Percentiles rank a stretch among this genome's conserved stretches.
Conservation (phyloP, 139 green algal species). For the Nannochloris sp. region DNA sequence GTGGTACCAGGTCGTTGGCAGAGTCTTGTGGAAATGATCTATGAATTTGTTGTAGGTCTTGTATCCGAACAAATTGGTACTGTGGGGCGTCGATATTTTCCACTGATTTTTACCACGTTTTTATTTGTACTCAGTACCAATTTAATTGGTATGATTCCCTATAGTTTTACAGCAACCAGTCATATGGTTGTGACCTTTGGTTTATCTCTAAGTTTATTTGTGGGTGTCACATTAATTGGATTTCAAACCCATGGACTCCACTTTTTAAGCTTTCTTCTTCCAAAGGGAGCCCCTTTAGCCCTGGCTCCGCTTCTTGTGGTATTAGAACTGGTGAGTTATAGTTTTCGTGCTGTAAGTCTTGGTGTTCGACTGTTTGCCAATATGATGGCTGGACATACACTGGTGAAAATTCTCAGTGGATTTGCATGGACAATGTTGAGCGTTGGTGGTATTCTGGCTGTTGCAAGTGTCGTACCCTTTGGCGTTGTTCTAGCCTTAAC, state of each 20-base stretch:
- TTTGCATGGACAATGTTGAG: conserved; percentile 63
- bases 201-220: conserved; percentile 57
- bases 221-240: conserved; percentile 57
- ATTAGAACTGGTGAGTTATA: conserved; percentile 54
- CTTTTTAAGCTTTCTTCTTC: conserved; percentile 62
- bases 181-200: conserved; percentile 60
- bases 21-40: conserved; percentile 48
- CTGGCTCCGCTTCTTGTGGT: conserved; percentile 52
- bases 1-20: conserved; percentile 40
- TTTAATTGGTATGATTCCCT: conserved; percentile 65
- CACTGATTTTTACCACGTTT: conserved; percentile 57
- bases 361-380: conserved; percentile 57
- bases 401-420: conserved; percentile 59
- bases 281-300: conserved; percentile 46
- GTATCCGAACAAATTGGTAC: conserved; percentile 45
- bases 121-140: conserved; percentile 57
- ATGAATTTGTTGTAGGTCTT: conserved; percentile 45
- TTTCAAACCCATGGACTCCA: conserved; percentile 59
- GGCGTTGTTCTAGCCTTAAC: conserved; percentile 47
- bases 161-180: conserved; percentile 61
- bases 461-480: conserved; percentile 36
- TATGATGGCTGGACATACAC: conserved; percentile 58
- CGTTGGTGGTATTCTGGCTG: conserved; percentile 38
- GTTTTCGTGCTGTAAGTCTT: conserved; percentile 47
- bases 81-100: conserved; percentile 49